phyloP scores from a whole-genome alignment of 2,329 filamentous ascomycete genomes.

The Diplodia seriata region DNA sequence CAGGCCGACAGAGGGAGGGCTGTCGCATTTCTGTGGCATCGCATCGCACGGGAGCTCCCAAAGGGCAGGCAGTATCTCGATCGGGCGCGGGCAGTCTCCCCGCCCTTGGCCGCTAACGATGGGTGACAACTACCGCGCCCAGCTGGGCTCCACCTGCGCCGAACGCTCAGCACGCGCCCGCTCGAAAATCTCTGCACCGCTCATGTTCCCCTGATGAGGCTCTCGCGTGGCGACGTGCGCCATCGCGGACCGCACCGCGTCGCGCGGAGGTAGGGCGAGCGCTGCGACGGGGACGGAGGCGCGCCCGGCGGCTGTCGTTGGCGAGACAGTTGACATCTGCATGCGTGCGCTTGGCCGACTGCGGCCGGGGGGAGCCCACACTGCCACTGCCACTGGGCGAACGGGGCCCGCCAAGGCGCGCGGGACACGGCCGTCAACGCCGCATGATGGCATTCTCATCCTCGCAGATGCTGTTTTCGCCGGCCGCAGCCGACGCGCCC shows the following conservation, averaged over 20 bases:
- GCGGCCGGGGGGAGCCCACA: conserved; percentile 8
- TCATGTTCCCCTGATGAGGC: conserved; percentile 9
- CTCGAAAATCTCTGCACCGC: conserved; percentile 26
- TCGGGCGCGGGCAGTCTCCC: conserved; percentile 21
- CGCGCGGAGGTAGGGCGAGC: conserved; percentile 19
- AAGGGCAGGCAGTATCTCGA: conserved; percentile 26
- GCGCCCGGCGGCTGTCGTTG: conserved; percentile 21
- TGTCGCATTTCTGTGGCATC: conserved; percentile 22
- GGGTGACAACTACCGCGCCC: conserved; percentile 23
- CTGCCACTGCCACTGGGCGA: conserved; percentile 6
- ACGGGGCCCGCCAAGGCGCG: conserved; percentile 6
- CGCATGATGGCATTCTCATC: conserved; percentile 22
- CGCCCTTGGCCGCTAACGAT: conserved; percentile 15
- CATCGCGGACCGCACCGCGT: conserved; percentile 29
- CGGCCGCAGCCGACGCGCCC: conserved; percentile 4
- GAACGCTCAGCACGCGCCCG: neutral
- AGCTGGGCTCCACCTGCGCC: conserved; percentile 23
- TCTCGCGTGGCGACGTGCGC: conserved; percentile 26
- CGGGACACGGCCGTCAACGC: conserved; percentile 18
- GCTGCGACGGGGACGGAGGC: conserved; percentile 7
- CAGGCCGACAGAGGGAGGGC: conserved; percentile 7
- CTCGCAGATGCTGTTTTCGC: conserved; percentile 9
- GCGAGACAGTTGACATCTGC: conserved; percentile 24
- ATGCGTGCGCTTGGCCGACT: conserved; percentile 17
- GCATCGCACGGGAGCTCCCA: conserved; percentile 19